Percentiles rank a stretch among this genome's conserved stretches.
Evolutionary conservation across 2,329 filamentous ascomycete genomes (phyloP).

Genomic region (Davidsoniella eucalypti): DNA sequence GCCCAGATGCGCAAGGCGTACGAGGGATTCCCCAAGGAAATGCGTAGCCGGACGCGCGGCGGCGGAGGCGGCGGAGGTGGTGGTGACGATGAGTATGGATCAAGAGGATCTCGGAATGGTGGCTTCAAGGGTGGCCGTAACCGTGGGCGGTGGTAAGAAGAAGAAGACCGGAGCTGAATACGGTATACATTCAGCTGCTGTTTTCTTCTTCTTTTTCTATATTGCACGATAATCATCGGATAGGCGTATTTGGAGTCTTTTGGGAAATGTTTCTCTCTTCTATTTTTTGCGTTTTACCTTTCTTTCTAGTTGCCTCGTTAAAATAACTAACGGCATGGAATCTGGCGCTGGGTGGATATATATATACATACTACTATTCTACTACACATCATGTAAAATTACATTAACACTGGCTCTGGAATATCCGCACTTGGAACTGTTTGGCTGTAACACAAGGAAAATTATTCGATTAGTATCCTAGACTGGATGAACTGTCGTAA

Average conservation of each 20-base stretch:
- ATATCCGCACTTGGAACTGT: too few species aligned
- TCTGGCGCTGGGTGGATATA: too few species aligned
- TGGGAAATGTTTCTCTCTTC: too few species aligned
- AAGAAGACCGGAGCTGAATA: conserved; percentile 1
- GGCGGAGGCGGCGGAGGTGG: conserved; percentile 36
- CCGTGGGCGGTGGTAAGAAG: conserved; percentile 29
- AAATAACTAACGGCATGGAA: too few species aligned
- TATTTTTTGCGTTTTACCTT: too few species aligned
- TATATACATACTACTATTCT: too few species aligned
- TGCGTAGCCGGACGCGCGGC: conserved; percentile 51
- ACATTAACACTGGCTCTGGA: too few species aligned
- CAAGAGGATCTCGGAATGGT: conserved; percentile 19
- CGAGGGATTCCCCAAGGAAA: conserved; percentile 71
- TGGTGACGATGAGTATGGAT: conserved; percentile 17
- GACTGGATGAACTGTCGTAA: too few species aligned
- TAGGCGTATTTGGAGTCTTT: neutral
- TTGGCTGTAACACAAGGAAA: too few species aligned
- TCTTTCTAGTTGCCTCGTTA: too few species aligned
- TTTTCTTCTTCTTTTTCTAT: neutral
- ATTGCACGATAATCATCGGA: neutral
- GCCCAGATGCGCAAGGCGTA: conserved; percentile 94
- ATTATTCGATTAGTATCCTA: too few species aligned
- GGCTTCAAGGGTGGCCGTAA: conserved; percentile 33
- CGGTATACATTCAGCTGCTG: neutral
- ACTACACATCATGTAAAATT: too few species aligned